Conservation (phyloP, 1,284 basidiomycete species). For the Ceratobasidium sp. region DNA sequence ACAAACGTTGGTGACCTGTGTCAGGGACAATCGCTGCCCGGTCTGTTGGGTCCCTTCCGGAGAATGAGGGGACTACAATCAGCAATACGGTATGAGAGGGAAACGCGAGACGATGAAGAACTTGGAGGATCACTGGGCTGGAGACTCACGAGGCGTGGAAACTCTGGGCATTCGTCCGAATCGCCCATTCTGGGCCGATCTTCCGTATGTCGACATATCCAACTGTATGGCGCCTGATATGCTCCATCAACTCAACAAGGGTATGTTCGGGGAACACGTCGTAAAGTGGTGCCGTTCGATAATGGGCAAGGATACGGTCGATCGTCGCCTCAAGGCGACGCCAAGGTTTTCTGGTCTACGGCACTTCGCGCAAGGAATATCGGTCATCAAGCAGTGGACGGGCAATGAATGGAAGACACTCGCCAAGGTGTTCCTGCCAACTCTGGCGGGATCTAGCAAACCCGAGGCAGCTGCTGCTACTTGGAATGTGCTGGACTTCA, state of each 20-base stretch:
- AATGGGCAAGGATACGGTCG: constrained; percentile 36
- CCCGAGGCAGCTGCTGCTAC: not conserved
- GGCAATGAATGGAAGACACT: constrained; percentile 44
- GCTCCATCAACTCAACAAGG: constrained; percentile 56
- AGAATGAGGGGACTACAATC: not conserved
- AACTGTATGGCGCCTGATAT: constrained; percentile 54
- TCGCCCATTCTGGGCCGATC: constrained; percentile 56
- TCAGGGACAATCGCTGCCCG: constrained; percentile 37
- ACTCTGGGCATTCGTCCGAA: constrained; percentile 38
- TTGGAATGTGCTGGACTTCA: constrained; percentile 27
- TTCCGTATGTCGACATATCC: constrained; percentile 55
- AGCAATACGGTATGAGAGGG: not conserved
- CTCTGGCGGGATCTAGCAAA: not conserved
- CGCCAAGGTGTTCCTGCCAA: constrained; percentile 24
- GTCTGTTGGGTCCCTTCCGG: not conserved
- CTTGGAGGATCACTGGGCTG: constrained; percentile 5
- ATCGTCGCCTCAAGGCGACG: constrained; percentile 29
- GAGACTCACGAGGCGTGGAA: not conserved
- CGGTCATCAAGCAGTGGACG: constrained; percentile 28
- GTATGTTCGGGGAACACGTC: constrained; percentile 52
- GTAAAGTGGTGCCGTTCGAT: constrained; percentile 47
- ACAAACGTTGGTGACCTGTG: constrained; percentile 52
- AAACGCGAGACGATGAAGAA: not conserved
- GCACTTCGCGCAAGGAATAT: not conserved
- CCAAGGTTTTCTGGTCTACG: constrained; percentile 2